These are phyloP conservation scores for Pseudotsuga menziesii DNA, from an alignment of 75 land plant genomes.

Conservation along the genomic window DNA sequence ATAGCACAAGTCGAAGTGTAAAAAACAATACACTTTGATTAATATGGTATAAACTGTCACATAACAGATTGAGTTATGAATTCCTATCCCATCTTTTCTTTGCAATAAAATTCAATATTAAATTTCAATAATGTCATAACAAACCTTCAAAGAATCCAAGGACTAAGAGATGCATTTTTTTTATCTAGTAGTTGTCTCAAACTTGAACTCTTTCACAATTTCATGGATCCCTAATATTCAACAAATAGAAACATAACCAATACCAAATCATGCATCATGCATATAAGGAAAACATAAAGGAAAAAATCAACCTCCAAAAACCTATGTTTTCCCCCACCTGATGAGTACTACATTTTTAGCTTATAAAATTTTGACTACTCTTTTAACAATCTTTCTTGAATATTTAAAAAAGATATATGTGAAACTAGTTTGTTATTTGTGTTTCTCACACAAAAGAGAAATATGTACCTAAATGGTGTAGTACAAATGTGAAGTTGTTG, in stretches of 20 bases:
- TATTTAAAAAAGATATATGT: neutral
- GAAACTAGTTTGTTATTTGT: neutral
- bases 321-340: neutral
- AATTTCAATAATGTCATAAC: neutral
- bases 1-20: neutral
- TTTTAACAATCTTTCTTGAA: neutral
- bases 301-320: neutral
- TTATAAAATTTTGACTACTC: neutral
- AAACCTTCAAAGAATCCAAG: slow-evolving; percentile 96
- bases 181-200: slow-evolving; percentile 68
- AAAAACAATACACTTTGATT: neutral
- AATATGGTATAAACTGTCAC: neutral
- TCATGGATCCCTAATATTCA: slow-evolving; percentile 62
- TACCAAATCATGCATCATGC: neutral
- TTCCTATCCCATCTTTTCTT: neutral
- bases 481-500: slow-evolving; percentile 70
- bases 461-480: slow-evolving; percentile 66
- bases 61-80: neutral
- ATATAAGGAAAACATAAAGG: neutral
- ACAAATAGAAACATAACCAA: slow-evolving; percentile 6
- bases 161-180: slow-evolving; percentile 96
- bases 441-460: neutral
- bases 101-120: neutral
- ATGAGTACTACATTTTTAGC: neutral
- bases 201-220: slow-evolving; percentile 78